Base-by-base conservation (phyloP, 495 filamentous ascomycete genomes). In the Glarea lozoyensis region DNA sequence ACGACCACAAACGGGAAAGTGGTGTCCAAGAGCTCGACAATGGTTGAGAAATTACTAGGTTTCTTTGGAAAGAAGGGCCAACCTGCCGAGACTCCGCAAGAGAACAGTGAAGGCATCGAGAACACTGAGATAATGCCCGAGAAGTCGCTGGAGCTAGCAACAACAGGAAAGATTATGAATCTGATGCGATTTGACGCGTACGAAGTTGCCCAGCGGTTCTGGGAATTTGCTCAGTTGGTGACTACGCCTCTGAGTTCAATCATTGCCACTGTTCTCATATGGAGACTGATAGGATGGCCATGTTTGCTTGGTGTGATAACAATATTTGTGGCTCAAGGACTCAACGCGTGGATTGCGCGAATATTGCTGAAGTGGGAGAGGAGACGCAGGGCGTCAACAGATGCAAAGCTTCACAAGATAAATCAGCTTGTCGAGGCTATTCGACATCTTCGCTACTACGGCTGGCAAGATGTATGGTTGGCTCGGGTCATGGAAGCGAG, bases 381-480 rank as follows among this genome's bases (percentile, higher is more conserved):
- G 40, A 66, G 64, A 2, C 82, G 82, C 10, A 69, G 85, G 56
- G 56, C 63, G 0, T 77, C 79, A 2, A 85, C 85, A 1, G 86
- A 93, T 60, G 57, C 55, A 12, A 79, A 84, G 47, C 70, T 88
- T 9, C 81, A 89, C 53, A 75, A 77, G 6, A 81, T 79, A 10
- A 79, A 81, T 15, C 84, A 93, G 57, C 86, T 88, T 43, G 79
- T 90, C 33, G 84, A 88, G 55, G 76, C 82, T 2, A 86, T 90
- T 27, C 76, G 86, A n/a, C 85, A 88, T 52, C 67, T 93, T 16
- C 75, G 86, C 10, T 93, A 83, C 80, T 89, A 93, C 54, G 84
- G 79, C 23, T 93, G 86, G 86, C 84, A 93, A 60, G 69, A 76
- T 39, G 70, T 78, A 36, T 93, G 86, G 86, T 73, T 89, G 18